A percentile compares a stretch with the other conserved stretches of the same genome.
phyloP scores from a whole-genome alignment of 1,284 basidiomycete genomes.

The Irpex lacteus region DNA sequence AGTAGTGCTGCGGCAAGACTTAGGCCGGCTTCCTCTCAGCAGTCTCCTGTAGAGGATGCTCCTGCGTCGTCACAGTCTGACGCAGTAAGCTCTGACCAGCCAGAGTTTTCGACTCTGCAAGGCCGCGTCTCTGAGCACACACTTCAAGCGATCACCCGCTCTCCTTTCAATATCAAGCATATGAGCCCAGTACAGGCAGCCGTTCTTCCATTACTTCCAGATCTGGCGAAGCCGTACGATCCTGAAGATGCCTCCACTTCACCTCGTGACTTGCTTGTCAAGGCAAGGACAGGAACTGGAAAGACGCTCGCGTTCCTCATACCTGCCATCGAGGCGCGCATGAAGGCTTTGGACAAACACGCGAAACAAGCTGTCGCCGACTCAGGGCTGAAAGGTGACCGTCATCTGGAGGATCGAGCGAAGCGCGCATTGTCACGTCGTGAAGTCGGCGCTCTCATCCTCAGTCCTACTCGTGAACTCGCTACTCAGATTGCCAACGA shows the following conservation, averaged over 20 bases:
- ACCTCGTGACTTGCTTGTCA: constrained; percentile 69
- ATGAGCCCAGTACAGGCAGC: constrained; percentile 88
- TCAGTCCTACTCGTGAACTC: constrained; percentile 93
- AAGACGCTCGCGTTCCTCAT: constrained; percentile 92
- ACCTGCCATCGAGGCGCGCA: constrained; percentile 80
- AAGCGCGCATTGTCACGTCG: constrained; percentile 37
- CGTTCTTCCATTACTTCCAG: constrained; percentile 70
- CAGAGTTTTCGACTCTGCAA: constrained; percentile 41
- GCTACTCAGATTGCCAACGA: constrained; percentile 94
- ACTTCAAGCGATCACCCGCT: constrained; percentile 60
- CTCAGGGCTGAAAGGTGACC: constrained; percentile 36
- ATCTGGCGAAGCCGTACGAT: constrained; percentile 49
- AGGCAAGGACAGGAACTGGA: constrained; percentile 92
- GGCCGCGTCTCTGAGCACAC: constrained; percentile 43
- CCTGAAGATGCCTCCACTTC: constrained; percentile 24
- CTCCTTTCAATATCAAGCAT: constrained; percentile 68
- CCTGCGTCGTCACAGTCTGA: background rate
- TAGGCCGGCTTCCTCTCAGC: background rate
- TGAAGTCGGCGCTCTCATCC: constrained; percentile 76
- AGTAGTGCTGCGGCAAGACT: constrained; percentile 2
- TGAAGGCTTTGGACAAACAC: constrained; percentile 45
- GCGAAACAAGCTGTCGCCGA: constrained; percentile 39
- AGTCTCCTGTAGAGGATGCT: background rate
- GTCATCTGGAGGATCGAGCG: constrained; percentile 29
- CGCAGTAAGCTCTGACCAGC: constrained; percentile 18